Percentiles rank a stretch among this genome's conserved stretches.
Evolutionary conservation across 1,284 basidiomycete species (phyloP).

Genomic region (Ganoderma multipileum): DNA sequence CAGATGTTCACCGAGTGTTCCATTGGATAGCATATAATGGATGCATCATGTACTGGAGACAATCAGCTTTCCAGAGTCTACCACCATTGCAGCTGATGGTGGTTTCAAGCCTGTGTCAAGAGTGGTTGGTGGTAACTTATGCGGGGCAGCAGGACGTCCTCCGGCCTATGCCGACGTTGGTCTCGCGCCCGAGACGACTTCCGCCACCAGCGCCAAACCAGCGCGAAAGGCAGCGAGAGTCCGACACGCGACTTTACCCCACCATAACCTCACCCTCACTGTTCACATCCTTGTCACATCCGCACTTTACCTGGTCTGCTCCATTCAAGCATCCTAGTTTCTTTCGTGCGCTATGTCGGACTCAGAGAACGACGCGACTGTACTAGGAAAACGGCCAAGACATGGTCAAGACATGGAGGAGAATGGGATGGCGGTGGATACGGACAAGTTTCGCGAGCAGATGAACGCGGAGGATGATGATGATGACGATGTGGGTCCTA

Average conservation of each 20-base stretch:
- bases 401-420: constrained; percentile 42
- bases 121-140: no score
- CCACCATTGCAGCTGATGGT: no score
- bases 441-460: constrained; percentile 26
- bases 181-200: background rate
- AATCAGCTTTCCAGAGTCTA: no score
- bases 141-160: no score
- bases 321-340: background rate
- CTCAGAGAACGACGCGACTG: constrained; percentile 45
- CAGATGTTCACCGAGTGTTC: no score
- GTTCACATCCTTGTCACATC: no score
- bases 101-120: no score
- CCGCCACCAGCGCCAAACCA: background rate
- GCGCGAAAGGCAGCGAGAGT: background rate
- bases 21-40: no score
- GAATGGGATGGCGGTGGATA: constrained; percentile 32
- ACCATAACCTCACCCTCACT: background rate
- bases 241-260: background rate
- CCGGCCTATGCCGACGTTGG: no score
- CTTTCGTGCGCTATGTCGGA: constrained; percentile 45
- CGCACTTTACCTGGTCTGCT: background rate
- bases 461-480: constrained; percentile 45
- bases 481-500: constrained; percentile 78
- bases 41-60: no score
- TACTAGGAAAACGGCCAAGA: constrained; percentile 72